A percentile compares a stretch with the other conserved stretches of the same genome.
Evolutionary conservation across 2,329 filamentous ascomycete genomes (phyloP).

Genomic region (Blastomyces gilchristii): DNA sequence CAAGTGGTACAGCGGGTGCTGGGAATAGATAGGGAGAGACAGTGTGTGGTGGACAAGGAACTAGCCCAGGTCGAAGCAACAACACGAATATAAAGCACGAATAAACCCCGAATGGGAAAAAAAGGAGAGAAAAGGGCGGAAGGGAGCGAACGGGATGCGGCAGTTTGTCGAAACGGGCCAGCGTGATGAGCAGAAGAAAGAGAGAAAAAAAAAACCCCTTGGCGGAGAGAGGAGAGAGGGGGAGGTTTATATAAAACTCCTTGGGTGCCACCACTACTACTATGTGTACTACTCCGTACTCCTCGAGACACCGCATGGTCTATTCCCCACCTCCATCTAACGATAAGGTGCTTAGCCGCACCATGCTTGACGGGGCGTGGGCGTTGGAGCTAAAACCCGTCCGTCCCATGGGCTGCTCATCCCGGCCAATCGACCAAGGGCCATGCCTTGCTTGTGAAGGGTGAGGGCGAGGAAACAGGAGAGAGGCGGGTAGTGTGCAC

Average conservation of each 20-base stretch:
- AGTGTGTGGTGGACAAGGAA: conserved; percentile 22
- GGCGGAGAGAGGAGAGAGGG: conserved; percentile 3
- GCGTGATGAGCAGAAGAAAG: conserved; percentile 18
- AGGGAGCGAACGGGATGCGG: conserved; percentile 12
- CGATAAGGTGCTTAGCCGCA: not conserved
- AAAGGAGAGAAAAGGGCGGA: conserved; percentile 16
- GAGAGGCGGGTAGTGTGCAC: no score
- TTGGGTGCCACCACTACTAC: no score
- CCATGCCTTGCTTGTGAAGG: no score
- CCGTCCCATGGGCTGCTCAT: not conserved
- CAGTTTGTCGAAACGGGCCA: conserved; percentile 17
- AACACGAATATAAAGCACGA: conserved; percentile 13
- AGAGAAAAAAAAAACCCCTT: conserved; percentile 11
- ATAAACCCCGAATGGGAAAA: conserved; percentile 17
- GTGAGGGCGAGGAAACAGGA: no score
- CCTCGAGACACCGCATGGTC: no score
- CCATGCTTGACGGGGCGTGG: not conserved
- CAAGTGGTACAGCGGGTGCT: conserved; percentile 4
- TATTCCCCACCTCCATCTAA: no score
- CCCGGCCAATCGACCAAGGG: no score
- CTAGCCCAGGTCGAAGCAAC: conserved; percentile 27
- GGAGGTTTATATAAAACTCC: conserved; percentile 7
- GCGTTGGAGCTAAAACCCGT: not conserved
- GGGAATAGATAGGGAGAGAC: conserved; percentile 21
- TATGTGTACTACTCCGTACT: no score